These are phyloP conservation scores for Ceratocystis albifundus DNA, from an alignment of 2,329 filamentous ascomycete genomes.

Conservation along the genomic window DNA sequence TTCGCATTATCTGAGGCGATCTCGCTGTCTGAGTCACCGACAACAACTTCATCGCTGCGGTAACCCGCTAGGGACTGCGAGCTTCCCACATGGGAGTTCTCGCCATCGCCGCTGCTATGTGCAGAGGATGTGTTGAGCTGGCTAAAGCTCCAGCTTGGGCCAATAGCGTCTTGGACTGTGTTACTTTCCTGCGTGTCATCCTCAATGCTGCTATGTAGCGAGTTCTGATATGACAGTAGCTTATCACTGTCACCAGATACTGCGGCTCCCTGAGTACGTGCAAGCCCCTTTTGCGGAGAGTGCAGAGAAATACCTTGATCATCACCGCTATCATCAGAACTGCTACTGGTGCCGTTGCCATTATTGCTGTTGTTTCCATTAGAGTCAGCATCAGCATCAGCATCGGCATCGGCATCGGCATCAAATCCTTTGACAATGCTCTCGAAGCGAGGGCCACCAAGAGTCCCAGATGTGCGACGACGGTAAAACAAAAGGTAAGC, in stretches of 20 bases:
- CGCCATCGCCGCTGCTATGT: constrained; percentile 21
- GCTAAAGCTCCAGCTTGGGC: constrained; percentile 39
- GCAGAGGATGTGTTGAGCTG: constrained; percentile 29
- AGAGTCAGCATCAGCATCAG: constrained; percentile 33
- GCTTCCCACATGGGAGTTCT: constrained; percentile 18
- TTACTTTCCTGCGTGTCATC: constrained; percentile 35
- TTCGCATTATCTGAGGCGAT: constrained; percentile 23
- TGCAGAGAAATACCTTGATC: constrained; percentile 50
- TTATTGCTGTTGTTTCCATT: constrained; percentile 56
- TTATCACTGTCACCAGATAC: constrained; percentile 26
- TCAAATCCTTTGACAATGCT: constrained; percentile 56
- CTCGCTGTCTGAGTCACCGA: constrained; percentile 32
- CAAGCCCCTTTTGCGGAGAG: constrained; percentile 28
- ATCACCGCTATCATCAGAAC: constrained; percentile 44
- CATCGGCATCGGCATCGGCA: constrained; percentile 35
- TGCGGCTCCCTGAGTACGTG: not conserved
- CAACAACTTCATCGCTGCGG: constrained; percentile 36
- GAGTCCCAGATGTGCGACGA: constrained; percentile 54
- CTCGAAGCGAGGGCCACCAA: constrained; percentile 68
- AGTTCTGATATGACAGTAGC: constrained; percentile 30
- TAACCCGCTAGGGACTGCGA: constrained; percentile 30
- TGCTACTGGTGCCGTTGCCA: constrained; percentile 37
- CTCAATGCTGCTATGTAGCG: constrained; percentile 37
- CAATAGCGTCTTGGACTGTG: constrained; percentile 29
- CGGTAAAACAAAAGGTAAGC: constrained; percentile 96